phyloP scores from a whole-genome alignment of 352 stramenopile genomes.

The Phytophthora sp. region DNA sequence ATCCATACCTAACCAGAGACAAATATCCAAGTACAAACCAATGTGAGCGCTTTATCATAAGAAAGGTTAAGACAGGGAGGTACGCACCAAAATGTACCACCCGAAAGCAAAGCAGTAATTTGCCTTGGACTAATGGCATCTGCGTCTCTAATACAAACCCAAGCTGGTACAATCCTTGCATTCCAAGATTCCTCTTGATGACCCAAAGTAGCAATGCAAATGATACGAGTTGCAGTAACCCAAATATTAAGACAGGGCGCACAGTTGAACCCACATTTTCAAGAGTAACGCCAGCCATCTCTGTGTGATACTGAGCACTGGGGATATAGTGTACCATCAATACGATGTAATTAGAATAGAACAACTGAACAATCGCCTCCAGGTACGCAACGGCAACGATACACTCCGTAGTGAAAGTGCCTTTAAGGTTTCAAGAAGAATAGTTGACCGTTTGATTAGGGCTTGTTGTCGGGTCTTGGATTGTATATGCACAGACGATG shows the following conservation, averaged over 20 bases:
- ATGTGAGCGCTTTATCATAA: not conserved
- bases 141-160: slow-evolving; percentile 41
- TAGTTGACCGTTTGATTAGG: not conserved
- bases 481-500: not conserved
- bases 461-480: not conserved
- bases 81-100: slow-evolving; percentile 16
- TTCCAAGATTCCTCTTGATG: slow-evolving; percentile 15
- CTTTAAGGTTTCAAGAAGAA: slow-evolving; percentile 7
- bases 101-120: slow-evolving; percentile 13
- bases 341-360: slow-evolving; percentile 25
- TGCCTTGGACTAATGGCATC: slow-evolving; percentile 4
- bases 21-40: not conserved
- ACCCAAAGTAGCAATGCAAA: slow-evolving; percentile 16
- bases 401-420: slow-evolving; percentile 27
- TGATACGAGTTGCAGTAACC: slow-evolving; percentile 25
- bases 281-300: slow-evolving; percentile 1
- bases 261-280: slow-evolving; percentile 1
- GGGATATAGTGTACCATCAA: slow-evolving; percentile 29
- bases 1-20: slow-evolving; percentile 5
- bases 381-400: slow-evolving; percentile 37
- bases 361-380: slow-evolving; percentile 36
- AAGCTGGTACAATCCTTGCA: slow-evolving; percentile 24
- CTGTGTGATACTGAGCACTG: slow-evolving; percentile 13
- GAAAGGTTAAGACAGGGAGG: no score
- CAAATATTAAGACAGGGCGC: slow-evolving; percentile 19